Evolutionary conservation across 306 rosid species (phyloP).

Genomic region (Betula pendula): DNA sequence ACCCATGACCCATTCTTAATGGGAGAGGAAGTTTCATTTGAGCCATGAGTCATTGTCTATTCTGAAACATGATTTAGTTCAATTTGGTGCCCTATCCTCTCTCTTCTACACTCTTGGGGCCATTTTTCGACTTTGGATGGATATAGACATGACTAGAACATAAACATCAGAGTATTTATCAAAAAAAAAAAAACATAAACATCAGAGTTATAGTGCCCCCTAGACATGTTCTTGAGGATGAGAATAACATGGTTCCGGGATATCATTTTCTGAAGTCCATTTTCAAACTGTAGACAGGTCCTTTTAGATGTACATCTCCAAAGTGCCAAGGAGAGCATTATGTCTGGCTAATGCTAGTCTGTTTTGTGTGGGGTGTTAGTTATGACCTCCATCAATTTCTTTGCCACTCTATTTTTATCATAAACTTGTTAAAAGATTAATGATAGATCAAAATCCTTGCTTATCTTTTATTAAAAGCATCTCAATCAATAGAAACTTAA

Average conservation of each 20-base stretch:
- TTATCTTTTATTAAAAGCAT: constrained; percentile 14
- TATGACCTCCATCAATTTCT: constrained; percentile 22
- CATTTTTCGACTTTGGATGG: neutral
- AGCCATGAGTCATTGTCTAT: no score
- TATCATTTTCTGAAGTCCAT: neutral
- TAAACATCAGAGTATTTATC: neutral
- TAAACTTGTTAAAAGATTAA: neutral
- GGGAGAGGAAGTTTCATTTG: no score
- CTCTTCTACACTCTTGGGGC: neutral
- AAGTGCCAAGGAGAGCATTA: constrained; percentile 13
- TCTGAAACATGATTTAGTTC: neutral
- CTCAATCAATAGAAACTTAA: constrained; percentile 7
- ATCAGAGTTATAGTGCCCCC: neutral
- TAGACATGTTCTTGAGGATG: neutral
- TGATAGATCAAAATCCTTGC: neutral
- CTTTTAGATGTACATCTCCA: constrained; percentile 9
- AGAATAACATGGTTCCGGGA: neutral
- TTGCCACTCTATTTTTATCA: neutral
- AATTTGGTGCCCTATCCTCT: neutral
- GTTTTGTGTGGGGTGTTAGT: constrained; percentile 13
- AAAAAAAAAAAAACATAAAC: neutral
- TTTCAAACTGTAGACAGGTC: constrained; percentile 7
- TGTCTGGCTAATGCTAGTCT: constrained; percentile 2
- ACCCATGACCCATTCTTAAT: no score
- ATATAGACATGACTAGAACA: neutral